Conservation (phyloP, 2,329 filamentous ascomycete genomes). For the Fusarium sp. region DNA sequence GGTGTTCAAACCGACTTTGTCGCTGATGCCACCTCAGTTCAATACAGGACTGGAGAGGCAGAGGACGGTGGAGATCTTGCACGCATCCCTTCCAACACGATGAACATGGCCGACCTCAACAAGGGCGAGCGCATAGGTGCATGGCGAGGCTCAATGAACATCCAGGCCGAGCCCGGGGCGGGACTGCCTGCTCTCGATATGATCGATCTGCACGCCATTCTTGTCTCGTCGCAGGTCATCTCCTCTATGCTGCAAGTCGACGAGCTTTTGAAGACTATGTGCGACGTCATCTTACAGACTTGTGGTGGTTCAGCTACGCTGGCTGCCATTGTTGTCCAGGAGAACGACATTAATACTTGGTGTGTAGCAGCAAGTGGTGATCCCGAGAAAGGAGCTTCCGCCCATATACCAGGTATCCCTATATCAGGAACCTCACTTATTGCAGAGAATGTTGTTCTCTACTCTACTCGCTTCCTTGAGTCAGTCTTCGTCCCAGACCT, state of each 20-base stretch:
- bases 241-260: slow-evolving; percentile 82
- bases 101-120: slow-evolving; percentile 56
- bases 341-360: slow-evolving; percentile 71
- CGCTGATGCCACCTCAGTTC: slow-evolving; percentile 61
- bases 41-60: slow-evolving; percentile 59
- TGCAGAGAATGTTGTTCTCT: slow-evolving; percentile 80
- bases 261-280: slow-evolving; percentile 80
- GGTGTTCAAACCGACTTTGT: slow-evolving; percentile 77
- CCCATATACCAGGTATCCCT: slow-evolving; percentile 72
- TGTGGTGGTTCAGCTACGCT: slow-evolving; percentile 76
- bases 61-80: slow-evolving; percentile 55
- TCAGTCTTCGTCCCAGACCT: slow-evolving; percentile 78
- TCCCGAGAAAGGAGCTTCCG: slow-evolving; percentile 72
- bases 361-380: slow-evolving; percentile 78
- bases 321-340: slow-evolving; percentile 78
- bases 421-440: slow-evolving; percentile 73
- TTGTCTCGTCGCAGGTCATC: slow-evolving; percentile 81
- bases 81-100: slow-evolving; percentile 54
- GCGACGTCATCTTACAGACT: slow-evolving; percentile 80
- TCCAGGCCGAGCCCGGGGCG: slow-evolving; percentile 64
- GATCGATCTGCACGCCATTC: slow-evolving; percentile 81
- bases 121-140: slow-evolving; percentile 67
- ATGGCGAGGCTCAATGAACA: slow-evolving; percentile 69
- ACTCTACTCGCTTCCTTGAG: slow-evolving; percentile 80
- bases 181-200: slow-evolving; percentile 81